phyloP scores from a whole-genome alignment of 164 flowering plant genomes.

The Stephania cephalantha region DNA sequence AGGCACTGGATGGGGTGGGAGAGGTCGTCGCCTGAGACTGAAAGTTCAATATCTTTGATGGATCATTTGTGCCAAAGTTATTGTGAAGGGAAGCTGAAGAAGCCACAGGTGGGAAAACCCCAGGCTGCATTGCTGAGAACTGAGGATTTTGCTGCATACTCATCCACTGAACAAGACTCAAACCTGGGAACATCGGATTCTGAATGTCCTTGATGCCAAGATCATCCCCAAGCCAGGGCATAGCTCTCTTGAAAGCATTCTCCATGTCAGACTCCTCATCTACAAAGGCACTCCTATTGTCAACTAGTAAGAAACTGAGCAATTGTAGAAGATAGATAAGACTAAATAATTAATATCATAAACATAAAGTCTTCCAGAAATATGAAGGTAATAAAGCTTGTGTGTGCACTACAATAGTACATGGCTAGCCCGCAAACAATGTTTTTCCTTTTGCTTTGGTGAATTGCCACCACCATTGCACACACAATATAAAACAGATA shows the following conservation, averaged over 20 bases:
- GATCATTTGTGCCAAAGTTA: constrained; percentile 50
- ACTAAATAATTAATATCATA: too few relatives aligned
- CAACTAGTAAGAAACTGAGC: constrained; percentile 15
- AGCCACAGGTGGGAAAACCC: constrained; percentile 47
- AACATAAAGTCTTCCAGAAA: too few relatives aligned
- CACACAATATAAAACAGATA: not conserved
- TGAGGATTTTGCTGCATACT: constrained; percentile 87
- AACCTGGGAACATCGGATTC: constrained; percentile 70
- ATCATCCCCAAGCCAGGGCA: constrained; percentile 95
- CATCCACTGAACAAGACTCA: constrained; percentile 96
- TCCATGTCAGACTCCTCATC: constrained; percentile 80
- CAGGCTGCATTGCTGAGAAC: constrained; percentile 56
- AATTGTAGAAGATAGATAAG: constrained; percentile 3
- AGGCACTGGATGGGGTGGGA: constrained; percentile 44
- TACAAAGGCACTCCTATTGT: constrained; percentile 29
- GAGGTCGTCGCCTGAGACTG: constrained; percentile 48
- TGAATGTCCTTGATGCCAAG: constrained; percentile 68
- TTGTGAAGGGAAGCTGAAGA: constrained; percentile 43
- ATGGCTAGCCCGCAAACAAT: not conserved
- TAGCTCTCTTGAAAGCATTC: constrained; percentile 67
- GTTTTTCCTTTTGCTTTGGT: too few relatives aligned
- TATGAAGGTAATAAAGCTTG: too few relatives aligned
- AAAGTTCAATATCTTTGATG: constrained; percentile 72
- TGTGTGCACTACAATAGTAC: too few relatives aligned
- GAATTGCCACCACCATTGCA: not conserved